Conservation (phyloP, 768 basidiomycete species). For the Chlorophyllum brunneum region DNA sequence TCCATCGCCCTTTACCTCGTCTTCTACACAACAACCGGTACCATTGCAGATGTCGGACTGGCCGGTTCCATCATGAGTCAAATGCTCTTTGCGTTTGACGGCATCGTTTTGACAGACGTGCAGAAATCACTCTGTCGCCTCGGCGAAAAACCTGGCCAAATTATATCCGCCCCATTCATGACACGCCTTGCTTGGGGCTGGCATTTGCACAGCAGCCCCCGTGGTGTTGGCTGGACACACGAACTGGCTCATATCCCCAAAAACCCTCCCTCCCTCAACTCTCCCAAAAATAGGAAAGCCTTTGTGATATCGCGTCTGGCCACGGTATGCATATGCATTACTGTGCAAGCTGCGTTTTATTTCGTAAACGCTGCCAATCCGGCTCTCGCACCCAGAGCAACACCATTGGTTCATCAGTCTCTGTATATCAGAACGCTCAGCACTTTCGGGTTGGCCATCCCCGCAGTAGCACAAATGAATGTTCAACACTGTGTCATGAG, state of each 20-base stretch:
- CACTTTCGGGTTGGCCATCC: not conserved
- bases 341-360: not conserved
- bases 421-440: slow-evolving; percentile 6
- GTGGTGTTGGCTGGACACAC: slow-evolving; percentile 33
- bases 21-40: slow-evolving; percentile 25
- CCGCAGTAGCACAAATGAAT: slow-evolving; percentile 1
- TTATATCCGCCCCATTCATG: slow-evolving; percentile 13
- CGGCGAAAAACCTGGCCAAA: slow-evolving; percentile 18
- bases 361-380: slow-evolving; percentile 7
- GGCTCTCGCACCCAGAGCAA: slow-evolving; percentile 2
- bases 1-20: slow-evolving; percentile 22
- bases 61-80: slow-evolving; percentile 22
- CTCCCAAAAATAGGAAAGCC: slow-evolving; percentile 11
- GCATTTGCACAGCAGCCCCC: slow-evolving; percentile 25
- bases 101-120: slow-evolving; percentile 24
- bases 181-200: slow-evolving; percentile 27
- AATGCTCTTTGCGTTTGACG: slow-evolving; percentile 24
- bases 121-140: slow-evolving; percentile 13
- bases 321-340: not conserved
- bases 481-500: slow-evolving; percentile 15
- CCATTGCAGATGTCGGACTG: slow-evolving; percentile 20
- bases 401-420: not conserved
- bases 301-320: slow-evolving; percentile 1
- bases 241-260: slow-evolving; percentile 20
- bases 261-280: slow-evolving; percentile 16